Base-by-base conservation (phyloP, 352 stramenopile species). In the Phytophthora fragariaefolia region DNA sequence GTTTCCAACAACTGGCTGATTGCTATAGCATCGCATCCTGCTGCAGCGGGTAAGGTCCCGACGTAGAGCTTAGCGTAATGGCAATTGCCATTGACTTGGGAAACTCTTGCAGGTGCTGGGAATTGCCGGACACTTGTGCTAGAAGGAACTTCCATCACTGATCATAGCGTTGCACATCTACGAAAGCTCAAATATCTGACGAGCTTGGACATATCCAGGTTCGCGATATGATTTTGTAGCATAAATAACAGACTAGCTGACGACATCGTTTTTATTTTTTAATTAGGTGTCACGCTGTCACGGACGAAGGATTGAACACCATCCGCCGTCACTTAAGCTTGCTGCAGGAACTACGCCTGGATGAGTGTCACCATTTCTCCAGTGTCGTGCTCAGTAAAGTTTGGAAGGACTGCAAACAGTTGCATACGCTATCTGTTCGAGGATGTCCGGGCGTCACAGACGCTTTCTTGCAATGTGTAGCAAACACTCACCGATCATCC, bases 281-380 rank as follows among this genome's bases (percentile, higher is more conserved):
- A n/a, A n/a, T 80, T 66, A 54, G 66, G 22, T 93, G 85, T 32
- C 69, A 72, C 3, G 47, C 64, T 8, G 65, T 93, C 18, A 90
- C 83, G 12, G 83, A 92, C 53, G 81, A 77, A 22, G 80, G 75
- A 6, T 58, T 91, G 28, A 74, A 68, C 23, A 58, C 64, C 0
- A 66, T 91, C 22, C 70, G 83, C 0, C 79, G 82, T 0, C 66
- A 84, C 10, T 70, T 89, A 30, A 80, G 58, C 2, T 66, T 74
- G 8, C 53, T 93, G 7, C 69, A 86, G 13, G 70, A 80, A 45
- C 63, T 93, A 0, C 48, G 78, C 26, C 72, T 92, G 42, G 73
- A 81, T 38, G 85, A 92, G 17, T 91, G 81, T 36, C 76, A 81
- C 15, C 82, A 90, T 30, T 87, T 93, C 23, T 82, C 79, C 10